Base-by-base conservation (phyloP, 805 yeast genomes). In the Candida endomychidarum region DNA sequence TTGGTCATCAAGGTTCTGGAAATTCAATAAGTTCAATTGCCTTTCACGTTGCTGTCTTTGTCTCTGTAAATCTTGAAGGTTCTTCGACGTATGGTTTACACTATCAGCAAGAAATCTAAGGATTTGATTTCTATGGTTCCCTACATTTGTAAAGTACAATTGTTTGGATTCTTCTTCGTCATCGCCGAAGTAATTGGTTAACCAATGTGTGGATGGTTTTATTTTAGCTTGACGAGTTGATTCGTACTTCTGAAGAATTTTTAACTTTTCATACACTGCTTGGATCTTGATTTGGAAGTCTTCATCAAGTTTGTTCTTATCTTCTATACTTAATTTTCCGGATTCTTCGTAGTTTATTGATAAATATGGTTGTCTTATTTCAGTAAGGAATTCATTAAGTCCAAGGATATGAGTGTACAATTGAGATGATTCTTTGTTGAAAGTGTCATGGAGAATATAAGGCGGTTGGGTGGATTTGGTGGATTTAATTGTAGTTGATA, bases 291-390 rank as follows among this genome's bases (percentile, higher is more conserved):
- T 50, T 41, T 77, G 70, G 30, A 78, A 65, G 42, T 78, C 79
- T 34, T 77, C 73, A 47, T 80, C 85, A 16, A 80, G 67, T 25
- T 70, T 67, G 44, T 78, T 77, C 49, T 78, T 75, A 27, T 78
- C 81, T 8, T 60, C 65, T 21, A 69, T 67, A 18, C 71, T 50
- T 55, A 77, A 63, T 5, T 48, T 49, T 2, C 19, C 33, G n/a
- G 40, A 22, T 39, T 44, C 42, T 12, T 50, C 58, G 33, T 56
- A 57, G 30, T 44, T 51, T 6, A 55, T 46, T 1, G 61, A 43
- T 14, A 61, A 49, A 40, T 62, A 62, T n/a, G 50, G 49, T 12
- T 52, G 48, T 42, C 57, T 57, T 20, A 60, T 50, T 26, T 52
- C 57, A 3, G 29, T 23, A n/a, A 57, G 48, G 43, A 74, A 70